A percentile compares a stretch with the other conserved stretches of the same genome.
phyloP scores from a whole-genome alignment of 1,139 yeast species.

The Spencermartinsiella ligniputridi region DNA sequence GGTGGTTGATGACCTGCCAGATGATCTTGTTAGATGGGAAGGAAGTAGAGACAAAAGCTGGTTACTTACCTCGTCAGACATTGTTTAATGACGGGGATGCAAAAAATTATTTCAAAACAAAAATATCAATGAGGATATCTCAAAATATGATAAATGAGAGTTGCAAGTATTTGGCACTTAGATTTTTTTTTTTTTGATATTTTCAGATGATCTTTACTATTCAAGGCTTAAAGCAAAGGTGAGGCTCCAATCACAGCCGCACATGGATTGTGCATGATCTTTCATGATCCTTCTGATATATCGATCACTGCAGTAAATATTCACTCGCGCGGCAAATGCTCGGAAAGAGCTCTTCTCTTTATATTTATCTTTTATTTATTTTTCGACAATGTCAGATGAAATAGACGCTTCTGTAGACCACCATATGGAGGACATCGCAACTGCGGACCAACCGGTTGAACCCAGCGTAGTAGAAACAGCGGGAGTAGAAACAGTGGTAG shows the following conservation, averaged over 20 bases:
- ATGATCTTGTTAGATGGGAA: slow-evolving; percentile 48
- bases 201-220: neutral
- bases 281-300: too few relatives aligned
- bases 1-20: slow-evolving; percentile 89
- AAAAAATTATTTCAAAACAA: neutral
- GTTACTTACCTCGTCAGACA: slow-evolving; percentile 42
- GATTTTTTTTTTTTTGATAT: slow-evolving; percentile 1
- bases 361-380: too few relatives aligned
- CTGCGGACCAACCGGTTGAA: too few relatives aligned
- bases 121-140: neutral
- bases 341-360: too few relatives aligned
- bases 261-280: too few relatives aligned
- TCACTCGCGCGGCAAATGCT: too few relatives aligned
- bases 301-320: too few relatives aligned
- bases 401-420: neutral
- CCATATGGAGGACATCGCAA: neutral
- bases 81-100: slow-evolving; percentile 16
- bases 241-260: too few relatives aligned
- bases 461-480: too few relatives aligned
- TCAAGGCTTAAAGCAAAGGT: too few relatives aligned
- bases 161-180: neutral
- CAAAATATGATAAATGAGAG: neutral
- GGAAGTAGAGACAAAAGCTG: neutral
- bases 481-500: too few relatives aligned
- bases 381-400: neutral